Percentiles rank a stretch among this genome's conserved stretches.
Evolutionary conservation across 2,329 filamentous ascomycete genomes (phyloP).

Genomic region (Gliomastix tumulicola): DNA sequence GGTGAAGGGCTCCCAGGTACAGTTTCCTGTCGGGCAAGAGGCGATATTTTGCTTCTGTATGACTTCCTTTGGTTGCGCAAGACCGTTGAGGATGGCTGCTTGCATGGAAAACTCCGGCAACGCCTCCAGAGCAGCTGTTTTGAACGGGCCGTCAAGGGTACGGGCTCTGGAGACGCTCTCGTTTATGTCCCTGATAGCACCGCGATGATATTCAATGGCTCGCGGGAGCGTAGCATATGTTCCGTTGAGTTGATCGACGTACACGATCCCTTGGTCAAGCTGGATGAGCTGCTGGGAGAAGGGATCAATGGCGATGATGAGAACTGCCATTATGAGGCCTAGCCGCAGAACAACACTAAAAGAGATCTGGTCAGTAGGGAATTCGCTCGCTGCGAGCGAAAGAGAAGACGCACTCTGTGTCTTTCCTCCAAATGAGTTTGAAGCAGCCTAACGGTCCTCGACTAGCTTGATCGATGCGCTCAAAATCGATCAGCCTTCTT

Average conservation of each 20-base stretch:
- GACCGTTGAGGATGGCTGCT: background rate
- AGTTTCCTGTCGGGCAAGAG: background rate
- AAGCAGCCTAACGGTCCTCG: slow-evolving; percentile 6
- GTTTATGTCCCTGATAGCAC: background rate
- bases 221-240: background rate
- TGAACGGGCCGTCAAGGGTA: too few relatives aligned
- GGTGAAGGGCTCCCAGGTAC: background rate
- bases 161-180: background rate
- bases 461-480: slow-evolving; percentile 8
- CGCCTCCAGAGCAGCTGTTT: too few relatives aligned
- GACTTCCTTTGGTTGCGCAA: slow-evolving; percentile 1
- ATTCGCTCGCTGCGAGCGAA: too few relatives aligned
- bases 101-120: background rate
- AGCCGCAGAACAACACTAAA: background rate
- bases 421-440: background rate
- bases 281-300: background rate
- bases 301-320: background rate
- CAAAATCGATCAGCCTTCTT: slow-evolving; percentile 10
- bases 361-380: too few relatives aligned
- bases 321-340: background rate
- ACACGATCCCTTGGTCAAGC: background rate
- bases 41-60: background rate
- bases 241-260: background rate
- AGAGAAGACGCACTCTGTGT: too few relatives aligned
- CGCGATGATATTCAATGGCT: background rate